These are phyloP conservation scores for Platanthera zijinensis DNA, from an alignment of 106 monocot genomes.

Conservation along the genomic window DNA sequence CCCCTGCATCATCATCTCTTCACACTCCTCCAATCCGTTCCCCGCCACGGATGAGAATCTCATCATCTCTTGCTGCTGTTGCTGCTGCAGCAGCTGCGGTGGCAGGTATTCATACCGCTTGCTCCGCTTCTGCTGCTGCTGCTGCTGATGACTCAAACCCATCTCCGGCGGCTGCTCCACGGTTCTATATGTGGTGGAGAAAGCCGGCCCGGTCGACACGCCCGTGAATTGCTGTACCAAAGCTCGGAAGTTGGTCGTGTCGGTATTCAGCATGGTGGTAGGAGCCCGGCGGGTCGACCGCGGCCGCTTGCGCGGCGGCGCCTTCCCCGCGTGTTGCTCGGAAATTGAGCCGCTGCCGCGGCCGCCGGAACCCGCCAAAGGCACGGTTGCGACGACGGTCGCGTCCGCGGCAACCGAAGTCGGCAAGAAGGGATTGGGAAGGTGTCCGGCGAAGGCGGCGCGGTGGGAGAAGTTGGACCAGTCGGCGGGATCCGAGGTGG, in stretches of 20 bases:
- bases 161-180: not conserved
- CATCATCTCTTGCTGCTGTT: not conserved
- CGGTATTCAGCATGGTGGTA: constrained; percentile 61
- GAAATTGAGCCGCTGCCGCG: not conserved
- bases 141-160: not conserved
- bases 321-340: not conserved
- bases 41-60: not conserved
- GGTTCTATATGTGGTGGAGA: not conserved
- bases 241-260: constrained; percentile 57
- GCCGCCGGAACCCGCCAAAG: not conserved
- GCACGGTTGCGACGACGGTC: not conserved
- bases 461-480: not conserved
- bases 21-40: not conserved
- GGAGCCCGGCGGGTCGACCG: constrained; percentile 47
- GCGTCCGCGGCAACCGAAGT: not conserved
- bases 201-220: constrained; percentile 18
- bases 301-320: constrained; percentile 20
- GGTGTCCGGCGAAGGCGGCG: not conserved
- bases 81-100: not conserved
- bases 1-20: not conserved
- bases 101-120: not conserved
- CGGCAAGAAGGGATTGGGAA: not conserved
- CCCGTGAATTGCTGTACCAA: constrained; percentile 76
- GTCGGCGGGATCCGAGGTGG: not conserved
- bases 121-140: not conserved